phyloP scores from a whole-genome alignment of 179 eudicot species.

The Pouteria campechiana region DNA sequence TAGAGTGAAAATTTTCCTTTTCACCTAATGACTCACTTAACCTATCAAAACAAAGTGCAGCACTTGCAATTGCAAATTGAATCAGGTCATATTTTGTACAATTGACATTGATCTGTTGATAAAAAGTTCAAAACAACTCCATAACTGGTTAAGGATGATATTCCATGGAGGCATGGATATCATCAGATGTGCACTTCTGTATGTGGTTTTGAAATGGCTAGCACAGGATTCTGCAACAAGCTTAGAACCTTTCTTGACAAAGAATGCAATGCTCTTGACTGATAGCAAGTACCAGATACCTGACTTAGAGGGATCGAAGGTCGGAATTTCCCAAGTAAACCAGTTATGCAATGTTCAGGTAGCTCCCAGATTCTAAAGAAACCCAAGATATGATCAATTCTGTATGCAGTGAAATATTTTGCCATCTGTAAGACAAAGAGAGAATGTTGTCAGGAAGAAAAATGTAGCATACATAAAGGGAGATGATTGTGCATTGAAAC shows the following conservation, averaged over 20 bases:
- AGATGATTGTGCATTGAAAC: not conserved
- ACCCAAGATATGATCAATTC: slow-evolving; percentile 93
- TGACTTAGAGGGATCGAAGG: slow-evolving; percentile 93
- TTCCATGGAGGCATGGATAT: too few species aligned
- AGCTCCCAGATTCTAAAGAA: slow-evolving; percentile 99
- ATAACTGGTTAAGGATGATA: too few species aligned
- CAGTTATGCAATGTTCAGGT: slow-evolving; percentile 89
- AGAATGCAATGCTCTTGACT: not conserved
- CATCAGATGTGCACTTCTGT: too few species aligned
- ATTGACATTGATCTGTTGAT: too few species aligned
- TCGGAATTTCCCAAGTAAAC: slow-evolving; percentile 90
- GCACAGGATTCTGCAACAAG: too few species aligned
- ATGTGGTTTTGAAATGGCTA: too few species aligned
- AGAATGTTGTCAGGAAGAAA: not conserved
- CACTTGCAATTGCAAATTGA: too few species aligned
- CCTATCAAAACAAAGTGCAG: too few species aligned
- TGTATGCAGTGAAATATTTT: slow-evolving; percentile 90
- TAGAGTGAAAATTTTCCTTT: not conserved
- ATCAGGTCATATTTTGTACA: too few species aligned
- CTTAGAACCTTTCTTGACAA: too few species aligned
- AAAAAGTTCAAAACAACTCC: too few species aligned
- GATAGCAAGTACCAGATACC: slow-evolving; percentile 23
- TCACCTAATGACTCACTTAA: not conserved
- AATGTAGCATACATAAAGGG: not conserved
- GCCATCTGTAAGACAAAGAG: slow-evolving; percentile 49